Percentiles rank a stretch among this genome's conserved stretches.
Conservation (phyloP, 73 alveolate species). For the Diophrys appendiculata region DNA sequence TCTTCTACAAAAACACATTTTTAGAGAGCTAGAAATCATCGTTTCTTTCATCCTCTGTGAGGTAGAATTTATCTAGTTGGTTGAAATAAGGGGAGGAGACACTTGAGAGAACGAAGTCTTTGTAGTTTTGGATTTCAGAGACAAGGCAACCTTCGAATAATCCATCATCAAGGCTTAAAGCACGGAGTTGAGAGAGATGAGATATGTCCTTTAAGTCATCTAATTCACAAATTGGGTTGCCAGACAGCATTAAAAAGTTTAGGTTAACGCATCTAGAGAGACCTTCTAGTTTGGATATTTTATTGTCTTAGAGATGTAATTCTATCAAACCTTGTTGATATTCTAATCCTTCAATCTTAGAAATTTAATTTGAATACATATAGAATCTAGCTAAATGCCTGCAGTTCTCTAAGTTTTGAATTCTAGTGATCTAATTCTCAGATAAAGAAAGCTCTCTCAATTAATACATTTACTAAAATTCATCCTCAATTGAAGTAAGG, state of each 20-base stretch:
- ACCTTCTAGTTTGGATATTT: constrained; percentile 48
- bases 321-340: constrained; percentile 41
- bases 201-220: constrained; percentile 45
- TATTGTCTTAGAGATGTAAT: constrained; percentile 58
- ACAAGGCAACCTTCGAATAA: constrained; percentile 64
- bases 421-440: constrained; percentile 40
- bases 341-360: constrained; percentile 50
- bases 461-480: constrained; percentile 25
- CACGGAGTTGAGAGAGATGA: constrained; percentile 21
- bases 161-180: constrained; percentile 46
- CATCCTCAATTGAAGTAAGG: constrained; percentile 42
- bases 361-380: constrained; percentile 49
- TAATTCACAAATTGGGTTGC: constrained; percentile 48
- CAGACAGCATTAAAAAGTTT: constrained; percentile 38
- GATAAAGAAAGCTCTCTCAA: constrained; percentile 42
- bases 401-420: constrained; percentile 65
- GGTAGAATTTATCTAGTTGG: constrained; percentile 46
- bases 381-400: constrained; percentile 34
- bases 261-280: constrained; percentile 41
- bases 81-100: constrained; percentile 30
- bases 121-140: constrained; percentile 49
- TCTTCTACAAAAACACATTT: constrained; percentile 57
- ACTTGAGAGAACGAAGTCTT: constrained; percentile 53
- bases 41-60: constrained; percentile 32
- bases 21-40: constrained; percentile 19